A percentile compares a stretch with the other conserved stretches of the same genome.
phyloP scores from a whole-genome alignment of 768 basidiomycete genomes.

The Hirschioporus abietinus region DNA sequence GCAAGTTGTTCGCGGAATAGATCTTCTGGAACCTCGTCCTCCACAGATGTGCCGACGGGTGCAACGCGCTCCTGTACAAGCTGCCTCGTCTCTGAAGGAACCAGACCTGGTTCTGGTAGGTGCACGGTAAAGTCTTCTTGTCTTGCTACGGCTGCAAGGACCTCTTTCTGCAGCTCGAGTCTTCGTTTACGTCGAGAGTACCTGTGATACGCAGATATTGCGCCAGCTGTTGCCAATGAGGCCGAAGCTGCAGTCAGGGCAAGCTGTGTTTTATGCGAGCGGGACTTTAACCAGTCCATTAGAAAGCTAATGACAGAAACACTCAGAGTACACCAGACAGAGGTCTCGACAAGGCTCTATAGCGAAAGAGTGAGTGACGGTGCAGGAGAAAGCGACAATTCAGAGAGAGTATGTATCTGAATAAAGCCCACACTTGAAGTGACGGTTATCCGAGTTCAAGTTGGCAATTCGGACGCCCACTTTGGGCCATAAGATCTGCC shows the following conservation, averaged over 20 bases:
- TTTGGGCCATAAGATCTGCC: no score
- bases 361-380: no score
- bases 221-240: constrained; percentile 53
- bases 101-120: constrained; percentile 3
- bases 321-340: no score
- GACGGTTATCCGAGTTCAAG: no score
- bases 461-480: no score
- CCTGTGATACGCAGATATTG: constrained; percentile 54
- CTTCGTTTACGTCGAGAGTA: constrained; percentile 43
- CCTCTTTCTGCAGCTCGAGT: constrained; percentile 51
- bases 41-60: background rate
- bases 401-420: no score
- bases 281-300: background rate
- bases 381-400: no score
- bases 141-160: constrained; percentile 25
- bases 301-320: no score
- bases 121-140: constrained; percentile 8
- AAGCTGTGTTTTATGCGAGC: constrained; percentile 60
- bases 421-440: no score
- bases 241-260: constrained; percentile 59
- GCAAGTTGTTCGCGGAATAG: constrained; percentile 88
- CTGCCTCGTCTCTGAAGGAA: constrained; percentile 2
- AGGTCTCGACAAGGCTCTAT: no score
- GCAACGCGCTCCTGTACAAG: background rate
- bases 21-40: constrained; percentile 59